A percentile compares a stretch with the other conserved stretches of the same genome.
These are phyloP conservation scores for Cutaneotrichosporon daszewskae DNA, from an alignment of 1,284 basidiomycete species.

Conservation along the genomic window DNA sequence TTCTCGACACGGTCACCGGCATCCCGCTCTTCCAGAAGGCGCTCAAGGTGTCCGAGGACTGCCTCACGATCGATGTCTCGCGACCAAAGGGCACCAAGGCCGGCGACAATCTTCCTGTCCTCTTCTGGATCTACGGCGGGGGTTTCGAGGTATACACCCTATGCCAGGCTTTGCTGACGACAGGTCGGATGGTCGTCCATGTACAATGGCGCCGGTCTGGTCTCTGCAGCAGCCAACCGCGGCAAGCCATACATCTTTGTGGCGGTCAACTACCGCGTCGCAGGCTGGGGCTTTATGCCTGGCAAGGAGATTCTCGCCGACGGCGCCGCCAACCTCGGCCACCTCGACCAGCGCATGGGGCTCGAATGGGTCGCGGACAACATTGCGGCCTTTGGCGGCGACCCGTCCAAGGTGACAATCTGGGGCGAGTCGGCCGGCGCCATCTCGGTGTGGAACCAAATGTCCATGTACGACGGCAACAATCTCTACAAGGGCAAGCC, in stretches of 20 bases:
- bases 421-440: conserved; percentile 60
- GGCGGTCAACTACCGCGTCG: conserved; percentile 56
- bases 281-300: conserved; percentile 46
- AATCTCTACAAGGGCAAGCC: conserved; percentile 47
- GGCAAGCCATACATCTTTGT: conserved; percentile 53
- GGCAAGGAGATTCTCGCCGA: conserved; percentile 53
- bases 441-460: conserved; percentile 41
- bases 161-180: background rate
- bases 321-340: conserved; percentile 53
- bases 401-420: conserved; percentile 40
- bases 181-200: conserved; percentile 16
- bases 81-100: conserved; percentile 17
- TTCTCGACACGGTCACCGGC: background rate
- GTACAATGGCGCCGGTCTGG: conserved; percentile 14
- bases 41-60: conserved; percentile 21
- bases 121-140: conserved; percentile 35
- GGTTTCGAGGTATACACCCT: conserved; percentile 15
- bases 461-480: conserved; percentile 55
- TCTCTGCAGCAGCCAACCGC: conserved; percentile 3
- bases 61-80: conserved; percentile 23
- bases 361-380: conserved; percentile 39
- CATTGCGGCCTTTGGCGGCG: conserved; percentile 41
- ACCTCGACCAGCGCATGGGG: conserved; percentile 44
- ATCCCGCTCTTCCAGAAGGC: conserved; percentile 3
- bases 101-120: conserved; percentile 27